Conservation (phyloP, 2,329 filamentous ascomycete genomes). For the Eutypella sp. region DNA sequence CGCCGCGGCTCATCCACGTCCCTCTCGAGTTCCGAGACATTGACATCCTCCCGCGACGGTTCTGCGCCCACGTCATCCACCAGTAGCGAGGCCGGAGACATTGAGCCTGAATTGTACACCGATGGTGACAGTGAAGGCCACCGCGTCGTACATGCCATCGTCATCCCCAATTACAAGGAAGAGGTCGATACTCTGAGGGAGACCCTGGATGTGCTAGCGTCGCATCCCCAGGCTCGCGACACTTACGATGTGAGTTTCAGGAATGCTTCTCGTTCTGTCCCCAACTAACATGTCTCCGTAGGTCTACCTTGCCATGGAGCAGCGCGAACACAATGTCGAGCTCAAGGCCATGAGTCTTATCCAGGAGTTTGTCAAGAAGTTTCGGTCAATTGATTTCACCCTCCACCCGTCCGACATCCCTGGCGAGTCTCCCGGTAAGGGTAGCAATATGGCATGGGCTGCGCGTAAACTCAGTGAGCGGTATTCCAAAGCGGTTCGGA, state of each 20-base stretch:
- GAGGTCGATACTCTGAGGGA: constrained; percentile 63
- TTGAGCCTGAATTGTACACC: constrained; percentile 41
- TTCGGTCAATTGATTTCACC: constrained; percentile 62
- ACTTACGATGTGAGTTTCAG: constrained; percentile 63
- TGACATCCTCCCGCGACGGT: constrained; percentile 40
- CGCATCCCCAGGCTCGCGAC: constrained; percentile 56
- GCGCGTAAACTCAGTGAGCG: constrained; percentile 60
- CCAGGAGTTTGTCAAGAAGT: constrained; percentile 59
- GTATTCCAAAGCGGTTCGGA: constrained; percentile 48
- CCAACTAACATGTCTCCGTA: constrained; percentile 23
- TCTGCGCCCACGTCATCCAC: constrained; percentile 36
- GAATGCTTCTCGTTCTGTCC: not conserved
- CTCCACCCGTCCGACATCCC: constrained; percentile 61
- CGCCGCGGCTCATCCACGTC: constrained; percentile 51
- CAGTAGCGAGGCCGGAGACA: constrained; percentile 47
- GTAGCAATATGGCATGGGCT: constrained; percentile 69
- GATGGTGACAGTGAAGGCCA: constrained; percentile 40
- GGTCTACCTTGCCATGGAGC: constrained; percentile 70
- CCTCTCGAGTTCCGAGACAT: constrained; percentile 51
- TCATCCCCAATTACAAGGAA: constrained; percentile 72
- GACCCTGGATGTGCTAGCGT: constrained; percentile 64
- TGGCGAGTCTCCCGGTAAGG: constrained; percentile 67
- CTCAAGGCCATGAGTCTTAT: constrained; percentile 58
- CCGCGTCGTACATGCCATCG: constrained; percentile 58
- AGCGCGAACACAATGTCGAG: constrained; percentile 57